phyloP scores from a whole-genome alignment of 1,284 basidiomycete genomes.

The Puccinia novopanici region DNA sequence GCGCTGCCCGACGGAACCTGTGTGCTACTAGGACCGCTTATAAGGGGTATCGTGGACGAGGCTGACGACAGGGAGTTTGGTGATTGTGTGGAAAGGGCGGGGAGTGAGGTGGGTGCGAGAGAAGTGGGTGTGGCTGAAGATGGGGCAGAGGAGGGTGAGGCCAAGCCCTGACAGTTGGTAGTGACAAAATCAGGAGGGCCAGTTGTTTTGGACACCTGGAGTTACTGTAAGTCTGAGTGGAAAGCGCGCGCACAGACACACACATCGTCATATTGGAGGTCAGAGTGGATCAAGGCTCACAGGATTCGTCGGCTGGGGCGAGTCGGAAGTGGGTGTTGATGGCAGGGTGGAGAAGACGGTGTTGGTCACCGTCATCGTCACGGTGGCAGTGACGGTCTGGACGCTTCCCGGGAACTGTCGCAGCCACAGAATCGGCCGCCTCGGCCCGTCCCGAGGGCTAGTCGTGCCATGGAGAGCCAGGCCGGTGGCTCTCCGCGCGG shows the following conservation, averaged over 20 bases:
- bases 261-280: too few species aligned
- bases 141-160: neutral
- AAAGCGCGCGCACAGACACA: neutral
- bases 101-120: neutral
- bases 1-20: neutral
- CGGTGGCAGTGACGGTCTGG: conserved; percentile 29
- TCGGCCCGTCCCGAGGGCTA: neutral
- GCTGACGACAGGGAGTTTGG: neutral
- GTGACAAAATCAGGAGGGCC: conserved; percentile 18
- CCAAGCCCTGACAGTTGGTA: neutral
- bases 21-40: neutral
- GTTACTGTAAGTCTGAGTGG: neutral
- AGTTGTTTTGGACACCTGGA: conserved; percentile 26
- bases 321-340: neutral
- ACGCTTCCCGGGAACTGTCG: conserved; percentile 18
- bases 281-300: conserved; percentile 12
- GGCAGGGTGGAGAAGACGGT: neutral
- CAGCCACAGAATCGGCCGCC: neutral
- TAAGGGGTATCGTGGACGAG: neutral
- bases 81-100: conserved; percentile 1
- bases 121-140: neutral
- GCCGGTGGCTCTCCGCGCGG: neutral
- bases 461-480: neutral
- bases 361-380: conserved; percentile 31
- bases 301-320: conserved; percentile 17